Conservation (phyloP, 768 basidiomycete genomes). For the Rhodocollybia butyracea region DNA sequence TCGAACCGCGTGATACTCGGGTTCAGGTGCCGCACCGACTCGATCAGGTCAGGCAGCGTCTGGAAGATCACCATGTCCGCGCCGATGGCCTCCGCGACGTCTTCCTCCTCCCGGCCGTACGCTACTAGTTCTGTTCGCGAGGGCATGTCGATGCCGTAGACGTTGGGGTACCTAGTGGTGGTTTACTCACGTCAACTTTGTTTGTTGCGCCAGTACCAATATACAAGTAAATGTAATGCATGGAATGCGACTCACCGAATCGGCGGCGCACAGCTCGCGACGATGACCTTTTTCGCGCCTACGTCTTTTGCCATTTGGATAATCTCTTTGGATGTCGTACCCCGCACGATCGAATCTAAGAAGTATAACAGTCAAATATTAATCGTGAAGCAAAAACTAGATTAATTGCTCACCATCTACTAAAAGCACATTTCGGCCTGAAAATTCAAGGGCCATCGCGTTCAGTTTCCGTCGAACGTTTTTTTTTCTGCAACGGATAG, state of each 20-base stretch:
- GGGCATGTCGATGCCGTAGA: slow-evolving; percentile 99
- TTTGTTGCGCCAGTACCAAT: too few relatives aligned
- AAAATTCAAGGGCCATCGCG: slow-evolving; percentile 97
- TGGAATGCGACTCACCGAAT: slow-evolving; percentile 58
- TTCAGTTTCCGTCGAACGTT: slow-evolving; percentile 95
- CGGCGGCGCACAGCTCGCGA: slow-evolving; percentile 96
- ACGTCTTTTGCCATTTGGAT: slow-evolving; percentile 99
- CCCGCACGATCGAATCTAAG: slow-evolving; percentile 95
- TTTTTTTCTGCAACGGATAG: slow-evolving; percentile 71
- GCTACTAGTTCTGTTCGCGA: slow-evolving; percentile 93
- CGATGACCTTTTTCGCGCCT: slow-evolving; percentile 92
- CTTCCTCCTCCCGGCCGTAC: slow-evolving; percentile 62
- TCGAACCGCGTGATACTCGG: slow-evolving; percentile 76
- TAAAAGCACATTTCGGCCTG: slow-evolving; percentile 85
- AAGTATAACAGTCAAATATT: not conserved
- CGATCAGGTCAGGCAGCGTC: slow-evolving; percentile 81
- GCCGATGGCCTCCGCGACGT: slow-evolving; percentile 80
- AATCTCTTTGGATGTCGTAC: slow-evolving; percentile 98
- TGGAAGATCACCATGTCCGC: slow-evolving; percentile 97
- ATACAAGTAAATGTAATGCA: not conserved
- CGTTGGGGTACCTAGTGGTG: slow-evolving; percentile 88
- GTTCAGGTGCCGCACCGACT: slow-evolving; percentile 85
- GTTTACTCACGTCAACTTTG: too few relatives aligned
- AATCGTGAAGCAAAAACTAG: not conserved
- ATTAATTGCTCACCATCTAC: slow-evolving; percentile 75